phyloP scores from a whole-genome alignment of 805 yeast species.

The Lachancea kluyveri region DNA sequence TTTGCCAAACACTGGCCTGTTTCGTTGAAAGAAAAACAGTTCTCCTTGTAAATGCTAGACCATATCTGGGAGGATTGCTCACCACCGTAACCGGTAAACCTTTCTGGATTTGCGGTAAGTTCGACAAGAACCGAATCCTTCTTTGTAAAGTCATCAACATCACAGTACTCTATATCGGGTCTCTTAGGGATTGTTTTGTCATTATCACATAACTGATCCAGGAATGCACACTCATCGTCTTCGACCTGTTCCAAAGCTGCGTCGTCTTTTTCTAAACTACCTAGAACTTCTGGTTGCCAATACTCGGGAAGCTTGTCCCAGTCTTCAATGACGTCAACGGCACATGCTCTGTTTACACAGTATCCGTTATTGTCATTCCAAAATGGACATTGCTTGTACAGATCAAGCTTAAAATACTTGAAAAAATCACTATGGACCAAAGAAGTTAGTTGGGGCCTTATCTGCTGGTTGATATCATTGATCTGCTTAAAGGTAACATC shows the following conservation, averaged over 20 bases:
- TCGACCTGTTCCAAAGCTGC: slow-evolving; percentile 24
- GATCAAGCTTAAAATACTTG: slow-evolving; percentile 78
- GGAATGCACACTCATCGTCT: slow-evolving; percentile 29
- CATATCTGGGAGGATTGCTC: slow-evolving; percentile 87
- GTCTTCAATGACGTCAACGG: slow-evolving; percentile 77
- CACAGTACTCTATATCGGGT: slow-evolving; percentile 60
- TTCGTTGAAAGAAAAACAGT: slow-evolving; percentile 61
- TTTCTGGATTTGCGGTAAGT: slow-evolving; percentile 82
- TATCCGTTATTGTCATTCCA: slow-evolving; percentile 73
- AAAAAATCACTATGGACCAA: slow-evolving; percentile 75
- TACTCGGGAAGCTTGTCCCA: slow-evolving; percentile 64
- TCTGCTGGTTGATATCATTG: slow-evolving; percentile 42
- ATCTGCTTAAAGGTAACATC: slow-evolving; percentile 42
- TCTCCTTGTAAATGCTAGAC: slow-evolving; percentile 87
- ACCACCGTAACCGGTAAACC: slow-evolving; percentile 96
- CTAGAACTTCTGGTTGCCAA: slow-evolving; percentile 67
- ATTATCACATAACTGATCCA: slow-evolving; percentile 34
- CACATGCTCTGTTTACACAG: slow-evolving; percentile 84
- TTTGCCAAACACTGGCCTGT: slow-evolving; percentile 73
- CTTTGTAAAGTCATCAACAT: slow-evolving; percentile 51
- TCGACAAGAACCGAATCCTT: slow-evolving; percentile 79
- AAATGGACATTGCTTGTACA: slow-evolving; percentile 79
- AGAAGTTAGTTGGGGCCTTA: slow-evolving; percentile 51
- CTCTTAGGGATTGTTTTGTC: slow-evolving; percentile 15
- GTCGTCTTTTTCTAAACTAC: slow-evolving; percentile 30